phyloP scores from a whole-genome alignment of 495 filamentous ascomycete genomes.

The Aspergillus indologenus region DNA sequence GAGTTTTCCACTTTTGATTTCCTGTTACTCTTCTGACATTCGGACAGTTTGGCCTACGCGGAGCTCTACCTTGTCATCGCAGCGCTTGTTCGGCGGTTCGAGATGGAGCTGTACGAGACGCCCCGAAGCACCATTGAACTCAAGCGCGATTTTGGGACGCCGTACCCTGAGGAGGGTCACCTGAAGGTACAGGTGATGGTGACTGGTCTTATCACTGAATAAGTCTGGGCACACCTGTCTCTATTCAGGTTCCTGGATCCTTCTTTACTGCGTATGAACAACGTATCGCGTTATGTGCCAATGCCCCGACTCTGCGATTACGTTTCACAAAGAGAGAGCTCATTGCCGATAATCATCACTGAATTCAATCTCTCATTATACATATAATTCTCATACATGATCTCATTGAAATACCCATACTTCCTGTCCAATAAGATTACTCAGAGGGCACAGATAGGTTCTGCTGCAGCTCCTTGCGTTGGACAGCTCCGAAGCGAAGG shows the following conservation, averaged over 20 bases:
- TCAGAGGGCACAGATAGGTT: neutral
- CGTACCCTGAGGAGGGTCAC: conserved; percentile 15
- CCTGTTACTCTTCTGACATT: conserved; percentile 8
- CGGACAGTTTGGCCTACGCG: conserved; percentile 39
- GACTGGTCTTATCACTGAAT: conserved; percentile 18
- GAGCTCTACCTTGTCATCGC: conserved; percentile 42
- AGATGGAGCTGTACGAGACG: conserved; percentile 38
- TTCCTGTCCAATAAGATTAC: neutral
- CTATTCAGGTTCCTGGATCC: neutral
- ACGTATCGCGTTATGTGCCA: neutral
- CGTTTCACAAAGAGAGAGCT: neutral
- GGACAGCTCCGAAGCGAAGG: conserved; percentile 64
- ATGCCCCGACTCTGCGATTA: neutral
- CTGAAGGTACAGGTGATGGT: conserved; percentile 21
- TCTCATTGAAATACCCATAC: neutral
- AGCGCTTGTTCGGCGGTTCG: conserved; percentile 34
- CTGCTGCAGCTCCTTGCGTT: conserved; percentile 21
- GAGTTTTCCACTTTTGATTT: conserved; percentile 1
- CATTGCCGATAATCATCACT: neutral
- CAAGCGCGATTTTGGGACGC: conserved; percentile 25
- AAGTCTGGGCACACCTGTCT: neutral
- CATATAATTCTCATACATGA: neutral
- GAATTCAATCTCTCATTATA: neutral
- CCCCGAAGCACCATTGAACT: conserved; percentile 27
- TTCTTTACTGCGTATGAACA: neutral